Conservation (phyloP, 257 asterid genomes). For the Lycium barbarum region DNA sequence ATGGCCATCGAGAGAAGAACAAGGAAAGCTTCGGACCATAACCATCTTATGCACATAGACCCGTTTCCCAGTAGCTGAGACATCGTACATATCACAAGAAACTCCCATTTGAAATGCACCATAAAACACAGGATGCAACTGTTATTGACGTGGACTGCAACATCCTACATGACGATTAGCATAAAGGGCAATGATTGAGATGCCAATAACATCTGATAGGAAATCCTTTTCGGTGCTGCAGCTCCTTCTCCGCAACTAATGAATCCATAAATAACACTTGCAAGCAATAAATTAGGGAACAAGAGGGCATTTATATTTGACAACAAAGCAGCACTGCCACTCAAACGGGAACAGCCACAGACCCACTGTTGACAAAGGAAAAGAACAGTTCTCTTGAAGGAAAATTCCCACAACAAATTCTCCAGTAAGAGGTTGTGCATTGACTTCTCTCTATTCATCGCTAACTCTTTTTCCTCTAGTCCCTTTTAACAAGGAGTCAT, state of each 20-base stretch:
- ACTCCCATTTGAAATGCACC: not conserved
- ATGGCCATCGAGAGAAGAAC: not conserved
- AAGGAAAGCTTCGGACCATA: not conserved
- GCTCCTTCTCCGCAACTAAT: not conserved
- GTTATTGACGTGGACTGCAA: not conserved
- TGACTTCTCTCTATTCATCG: no score
- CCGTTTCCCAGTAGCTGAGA: not conserved
- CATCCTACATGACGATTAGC: not conserved
- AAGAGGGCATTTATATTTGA: no score
- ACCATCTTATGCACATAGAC: not conserved
- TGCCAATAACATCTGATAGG: not conserved
- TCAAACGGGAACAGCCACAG: no score
- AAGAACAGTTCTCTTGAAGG: no score
- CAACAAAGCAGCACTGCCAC: no score
- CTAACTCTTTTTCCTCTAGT: not conserved
- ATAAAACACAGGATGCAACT: not conserved
- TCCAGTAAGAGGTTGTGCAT: no score
- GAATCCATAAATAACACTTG: no score
- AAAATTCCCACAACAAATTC: no score
- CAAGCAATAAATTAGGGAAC: no score
- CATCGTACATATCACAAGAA: not conserved
- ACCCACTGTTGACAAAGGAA: no score
- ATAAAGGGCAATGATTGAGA: not conserved
- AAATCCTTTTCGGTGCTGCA: not conserved
- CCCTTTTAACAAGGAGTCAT: not conserved